Conservation (phyloP, 2,329 filamentous ascomycete genomes). For the Zymoseptoria crescenta region DNA sequence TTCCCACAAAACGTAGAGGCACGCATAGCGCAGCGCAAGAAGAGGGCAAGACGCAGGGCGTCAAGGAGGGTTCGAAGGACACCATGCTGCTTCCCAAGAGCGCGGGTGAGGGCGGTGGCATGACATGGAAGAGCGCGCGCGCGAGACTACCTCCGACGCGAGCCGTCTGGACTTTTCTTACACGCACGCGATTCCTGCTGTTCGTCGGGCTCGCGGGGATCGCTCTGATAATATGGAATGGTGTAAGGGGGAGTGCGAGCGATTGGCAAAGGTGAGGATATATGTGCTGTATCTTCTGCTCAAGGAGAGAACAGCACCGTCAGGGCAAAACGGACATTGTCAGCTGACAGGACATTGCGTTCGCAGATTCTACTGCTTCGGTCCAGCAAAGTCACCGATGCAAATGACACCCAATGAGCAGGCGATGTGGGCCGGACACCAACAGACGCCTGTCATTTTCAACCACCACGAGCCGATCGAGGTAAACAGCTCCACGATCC, state of each 20-base stretch:
- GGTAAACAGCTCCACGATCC: conserved; percentile 72
- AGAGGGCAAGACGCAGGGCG: neutral
- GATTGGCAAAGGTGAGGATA: conserved; percentile 78
- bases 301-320: neutral
- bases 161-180: conserved; percentile 55
- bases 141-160: conserved; percentile 69
- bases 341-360: conserved; percentile 2
- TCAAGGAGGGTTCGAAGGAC: neutral
- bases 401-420: conserved; percentile 90
- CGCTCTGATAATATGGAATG: conserved; percentile 79
- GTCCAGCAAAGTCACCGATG: conserved; percentile 90
- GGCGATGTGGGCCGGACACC: conserved; percentile 77
- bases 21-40: neutral
- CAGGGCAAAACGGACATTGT: neutral
- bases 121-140: conserved; percentile 87
- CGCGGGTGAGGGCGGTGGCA: conserved; percentile 54
- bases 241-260: conserved; percentile 68
- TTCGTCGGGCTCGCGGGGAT: conserved; percentile 62
- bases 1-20: neutral
- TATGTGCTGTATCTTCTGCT: neutral
- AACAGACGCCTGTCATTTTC: conserved; percentile 89
- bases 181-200: conserved; percentile 69
- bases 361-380: conserved; percentile 90
- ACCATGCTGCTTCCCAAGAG: conserved; percentile 77
- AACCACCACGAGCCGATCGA: conserved; percentile 87